Evolutionary conservation across 2,329 filamentous ascomycete genomes (phyloP).

Genomic region (Xylogone sp.): DNA sequence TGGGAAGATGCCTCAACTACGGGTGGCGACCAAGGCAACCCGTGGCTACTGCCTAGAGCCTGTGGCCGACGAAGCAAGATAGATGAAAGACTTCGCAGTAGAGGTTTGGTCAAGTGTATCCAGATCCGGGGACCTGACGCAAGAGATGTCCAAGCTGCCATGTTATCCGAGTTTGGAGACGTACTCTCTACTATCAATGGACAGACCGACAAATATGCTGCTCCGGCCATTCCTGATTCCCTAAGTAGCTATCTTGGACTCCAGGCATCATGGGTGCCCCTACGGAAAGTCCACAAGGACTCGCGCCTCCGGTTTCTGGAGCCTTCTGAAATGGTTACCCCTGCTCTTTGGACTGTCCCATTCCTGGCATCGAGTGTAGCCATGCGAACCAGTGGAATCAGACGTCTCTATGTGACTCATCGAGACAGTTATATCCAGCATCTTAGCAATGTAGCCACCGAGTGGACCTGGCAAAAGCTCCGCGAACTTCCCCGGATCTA

Average conservation of each 20-base stretch:
- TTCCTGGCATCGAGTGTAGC: constrained; percentile 69
- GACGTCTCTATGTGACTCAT: constrained; percentile 72
- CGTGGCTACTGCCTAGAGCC: constrained; percentile 58
- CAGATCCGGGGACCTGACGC: constrained; percentile 60
- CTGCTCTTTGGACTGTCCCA: constrained; percentile 65
- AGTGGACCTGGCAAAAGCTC: constrained; percentile 70
- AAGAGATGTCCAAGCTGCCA: constrained; percentile 61
- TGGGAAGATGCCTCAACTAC: constrained; percentile 21
- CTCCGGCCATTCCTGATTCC: constrained; percentile 12
- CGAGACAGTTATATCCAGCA: constrained; percentile 72
- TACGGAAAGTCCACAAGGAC: constrained; percentile 73
- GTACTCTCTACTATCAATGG: constrained; percentile 38
- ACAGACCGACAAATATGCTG: constrained; percentile 14
- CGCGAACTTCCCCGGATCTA: constrained; percentile 58
- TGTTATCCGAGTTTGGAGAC: constrained; percentile 58
- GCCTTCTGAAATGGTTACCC: constrained; percentile 69
- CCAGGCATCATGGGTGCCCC: constrained; percentile 66
- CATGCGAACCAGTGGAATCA: constrained; percentile 63
- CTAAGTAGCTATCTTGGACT: constrained; percentile 43
- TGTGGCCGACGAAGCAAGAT: constrained; percentile 60
- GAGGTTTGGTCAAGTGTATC: constrained; percentile 65
- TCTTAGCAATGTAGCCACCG: constrained; percentile 30
- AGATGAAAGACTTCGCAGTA: constrained; percentile 69
- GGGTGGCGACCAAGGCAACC: constrained; percentile 11
- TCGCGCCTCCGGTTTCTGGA: constrained; percentile 67